Percentiles rank a stretch among this genome's conserved stretches.
These are phyloP conservation scores for Acidiella bohemica DNA, from an alignment of 495 filamentous ascomycete species.

Conservation along the genomic window DNA sequence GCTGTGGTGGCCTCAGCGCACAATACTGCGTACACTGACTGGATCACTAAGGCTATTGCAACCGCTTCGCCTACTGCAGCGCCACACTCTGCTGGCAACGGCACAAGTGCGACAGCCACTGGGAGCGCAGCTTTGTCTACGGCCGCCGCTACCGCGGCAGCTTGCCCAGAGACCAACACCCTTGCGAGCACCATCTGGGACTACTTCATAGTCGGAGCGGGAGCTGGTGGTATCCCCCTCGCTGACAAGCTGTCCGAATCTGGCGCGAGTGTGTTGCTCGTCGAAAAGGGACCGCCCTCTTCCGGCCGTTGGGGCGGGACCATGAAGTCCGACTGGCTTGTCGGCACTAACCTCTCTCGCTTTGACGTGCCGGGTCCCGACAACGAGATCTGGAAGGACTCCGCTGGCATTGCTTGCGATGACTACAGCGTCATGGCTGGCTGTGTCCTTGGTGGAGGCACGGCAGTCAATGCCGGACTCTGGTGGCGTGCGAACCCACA, in stretches of 20 bases:
- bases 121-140: constrained; percentile 22
- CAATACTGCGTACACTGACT: constrained; percentile 36
- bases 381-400: constrained; percentile 54
- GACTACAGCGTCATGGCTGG: constrained; percentile 63
- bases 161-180: constrained; percentile 15
- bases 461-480: constrained; percentile 27
- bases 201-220: constrained; percentile 54
- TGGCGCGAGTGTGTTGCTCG: constrained; percentile 50
- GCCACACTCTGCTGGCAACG: constrained; percentile 5
- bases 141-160: constrained; percentile 31
- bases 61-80: constrained; percentile 17
- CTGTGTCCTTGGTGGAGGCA: constrained; percentile 61
- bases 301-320: constrained; percentile 46
- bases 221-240: constrained; percentile 51
- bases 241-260: constrained; percentile 50
- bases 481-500: constrained; percentile 43
- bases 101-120: constrained; percentile 29
- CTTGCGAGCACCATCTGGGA: constrained; percentile 42
- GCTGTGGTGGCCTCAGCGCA: constrained; percentile 31
- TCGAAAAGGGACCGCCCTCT: constrained; percentile 51
- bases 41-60: constrained; percentile 31
- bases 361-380: constrained; percentile 73
- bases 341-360: constrained; percentile 52
- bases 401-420: constrained; percentile 48
- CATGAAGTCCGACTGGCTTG: constrained; percentile 47